phyloP scores from a whole-genome alignment of 2,329 filamentous ascomycete species.

The Colletotrichum sp. region DNA sequence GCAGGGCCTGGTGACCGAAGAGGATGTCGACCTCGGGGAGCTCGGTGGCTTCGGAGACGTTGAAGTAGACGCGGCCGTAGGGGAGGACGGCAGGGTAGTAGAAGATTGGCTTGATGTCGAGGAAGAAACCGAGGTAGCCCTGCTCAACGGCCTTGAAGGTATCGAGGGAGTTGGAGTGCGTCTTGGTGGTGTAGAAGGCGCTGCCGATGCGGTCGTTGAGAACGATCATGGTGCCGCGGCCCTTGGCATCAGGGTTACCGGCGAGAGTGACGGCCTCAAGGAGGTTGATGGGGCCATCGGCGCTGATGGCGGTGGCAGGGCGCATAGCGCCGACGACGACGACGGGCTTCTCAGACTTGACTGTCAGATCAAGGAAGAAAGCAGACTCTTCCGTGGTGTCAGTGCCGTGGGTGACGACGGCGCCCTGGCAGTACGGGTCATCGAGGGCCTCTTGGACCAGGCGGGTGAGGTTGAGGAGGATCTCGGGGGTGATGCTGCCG shows the following conservation, averaged over 20 bases:
- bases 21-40: constrained; percentile 62
- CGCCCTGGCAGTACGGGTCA: constrained; percentile 46
- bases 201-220: constrained; percentile 55
- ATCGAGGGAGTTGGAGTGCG: constrained; percentile 66
- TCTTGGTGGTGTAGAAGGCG: constrained; percentile 65
- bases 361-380: constrained; percentile 65
- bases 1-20: constrained; percentile 59
- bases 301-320: constrained; percentile 64
- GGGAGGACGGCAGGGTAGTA: constrained; percentile 59
- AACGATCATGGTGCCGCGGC: constrained; percentile 63
- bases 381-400: constrained; percentile 69
- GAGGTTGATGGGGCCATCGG: constrained; percentile 68
- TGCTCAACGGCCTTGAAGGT: constrained; percentile 64
- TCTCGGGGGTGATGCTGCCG: constrained; percentile 49
- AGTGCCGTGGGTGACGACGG: constrained; percentile 68
- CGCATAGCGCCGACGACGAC: constrained; percentile 68
- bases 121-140: constrained; percentile 62
- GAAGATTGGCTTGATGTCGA: constrained; percentile 64
- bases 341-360: constrained; percentile 63
- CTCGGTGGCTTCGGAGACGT: constrained; percentile 35
- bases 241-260: constrained; percentile 43
- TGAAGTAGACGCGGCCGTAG: constrained; percentile 48
- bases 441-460: constrained; percentile 54
- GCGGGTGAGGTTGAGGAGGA: constrained; percentile 52
- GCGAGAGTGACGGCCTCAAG: constrained; percentile 65